phyloP scores from a whole-genome alignment of 208 protist genomes.

The Acanthamoeba castellanii region DNA sequence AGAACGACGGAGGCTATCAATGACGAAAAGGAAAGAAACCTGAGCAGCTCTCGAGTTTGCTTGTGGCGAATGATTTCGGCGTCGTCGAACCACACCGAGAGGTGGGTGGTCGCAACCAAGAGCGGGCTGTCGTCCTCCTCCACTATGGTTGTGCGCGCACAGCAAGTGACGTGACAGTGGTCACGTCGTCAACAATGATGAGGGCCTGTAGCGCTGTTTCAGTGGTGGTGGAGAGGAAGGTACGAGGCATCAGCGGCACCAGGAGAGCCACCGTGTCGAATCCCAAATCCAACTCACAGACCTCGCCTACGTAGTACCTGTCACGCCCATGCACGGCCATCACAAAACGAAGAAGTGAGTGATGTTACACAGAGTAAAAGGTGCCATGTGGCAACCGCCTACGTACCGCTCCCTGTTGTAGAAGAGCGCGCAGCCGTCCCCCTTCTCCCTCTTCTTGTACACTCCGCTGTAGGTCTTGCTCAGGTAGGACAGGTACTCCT shows the following conservation, averaged over 20 bases:
- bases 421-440: conserved; percentile 15
- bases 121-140: conserved; percentile 5
- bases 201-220: neutral
- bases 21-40: neutral
- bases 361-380: no score
- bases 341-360: no score
- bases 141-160: neutral
- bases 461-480: conserved; percentile 1
- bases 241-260: conserved; percentile 39
- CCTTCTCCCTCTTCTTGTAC: conserved; percentile 53
- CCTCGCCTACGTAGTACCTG: conserved; percentile 3
- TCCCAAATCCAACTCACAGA: neutral
- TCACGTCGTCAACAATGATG: neutral
- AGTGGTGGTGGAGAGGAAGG: neutral
- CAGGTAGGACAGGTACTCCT: conserved; percentile 31
- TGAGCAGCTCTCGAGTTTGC: neutral
- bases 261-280: conserved; percentile 20
- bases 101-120: conserved; percentile 29
- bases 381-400: no score
- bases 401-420: conserved; percentile 1
- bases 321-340: neutral
- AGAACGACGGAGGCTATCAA: neutral
- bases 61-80: conserved; percentile 29
- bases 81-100: conserved; percentile 21
- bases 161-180: neutral